Base-by-base conservation (phyloP, 202 grass and related monocot species). In the Saccharum hybrid region DNA sequence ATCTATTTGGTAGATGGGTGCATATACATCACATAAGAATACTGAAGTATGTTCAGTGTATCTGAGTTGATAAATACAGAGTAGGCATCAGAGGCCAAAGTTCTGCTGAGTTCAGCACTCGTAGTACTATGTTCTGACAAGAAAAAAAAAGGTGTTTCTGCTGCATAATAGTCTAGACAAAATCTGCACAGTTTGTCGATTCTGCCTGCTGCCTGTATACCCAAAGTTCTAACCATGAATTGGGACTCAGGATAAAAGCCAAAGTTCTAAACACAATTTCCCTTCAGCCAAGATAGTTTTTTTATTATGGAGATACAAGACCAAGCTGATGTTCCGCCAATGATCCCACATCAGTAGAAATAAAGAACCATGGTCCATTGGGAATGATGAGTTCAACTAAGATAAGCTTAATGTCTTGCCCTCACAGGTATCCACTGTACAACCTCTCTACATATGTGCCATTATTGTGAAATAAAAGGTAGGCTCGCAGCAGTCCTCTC, bases 301-400 rank as follows among this genome's bases (percentile, higher is more conserved):
- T 63, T 26, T n/a, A n/a, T n/a, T n/a, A 63, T 28, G 60, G 4
- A n/a, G n/a, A 30, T 30, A 63, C 59, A 62, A 62, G 22, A 23
- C 22, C 9, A 62, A 62, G 59, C 10, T 62, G 22, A 62, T 62
- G 60, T 63, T 14, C 23, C 4, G 13, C 60, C 11, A 63, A 63
- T 63, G 60, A 12, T 63, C 60, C 21, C 4, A 5, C 10, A 13
- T 63, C 9, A 72, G 45, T 9, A 72, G 41, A 30, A 71, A 46
- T 71, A 63, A 77, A 33, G 41, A 66, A 66, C 26, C 41, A 66
- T 66, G 15, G 19, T 45, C 18, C 42, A 82, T 39, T 49, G 73
- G 26, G 72, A 83, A 88, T 18, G 48, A 60, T 39, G 59, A 51
- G 5, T 71, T 73, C 74, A 46, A 52, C 49, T 7, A 38, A 84